Evolutionary conservation across 2,329 filamentous ascomycete genomes (phyloP).

Genomic region (Domatiomyces catenatus): DNA sequence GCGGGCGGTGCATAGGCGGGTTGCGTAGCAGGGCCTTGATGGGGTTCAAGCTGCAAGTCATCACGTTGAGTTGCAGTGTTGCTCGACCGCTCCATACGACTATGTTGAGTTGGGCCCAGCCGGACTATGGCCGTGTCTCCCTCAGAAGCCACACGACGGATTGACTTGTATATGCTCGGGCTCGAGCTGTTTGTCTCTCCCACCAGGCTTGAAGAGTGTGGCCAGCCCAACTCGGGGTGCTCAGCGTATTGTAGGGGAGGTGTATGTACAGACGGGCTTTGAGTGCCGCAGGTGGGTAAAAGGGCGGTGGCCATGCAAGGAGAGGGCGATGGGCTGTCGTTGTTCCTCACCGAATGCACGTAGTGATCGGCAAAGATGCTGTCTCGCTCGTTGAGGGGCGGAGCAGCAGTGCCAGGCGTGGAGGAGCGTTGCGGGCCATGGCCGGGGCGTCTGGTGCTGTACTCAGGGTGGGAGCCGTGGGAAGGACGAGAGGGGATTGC

Average conservation of each 20-base stretch:
- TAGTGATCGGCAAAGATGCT: conserved; percentile 51
- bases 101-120: neutral
- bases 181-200: conserved; percentile 18
- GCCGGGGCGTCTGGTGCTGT: conserved; percentile 7
- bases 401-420: conserved; percentile 21
- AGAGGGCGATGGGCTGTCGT: neutral
- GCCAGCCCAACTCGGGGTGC: neutral
- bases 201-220: conserved; percentile 19
- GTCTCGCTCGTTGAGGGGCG: conserved; percentile 46
- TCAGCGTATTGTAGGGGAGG: conserved; percentile 21
- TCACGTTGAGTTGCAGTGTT: conserved; percentile 6
- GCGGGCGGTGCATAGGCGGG: neutral
- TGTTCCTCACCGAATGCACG: conserved; percentile 32
- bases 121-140: conserved; percentile 11
- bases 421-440: conserved; percentile 9
- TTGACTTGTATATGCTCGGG: neutral
- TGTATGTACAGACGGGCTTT: conserved; percentile 25
- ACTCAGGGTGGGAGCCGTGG: conserved; percentile 1
- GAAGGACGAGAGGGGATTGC: neutral
- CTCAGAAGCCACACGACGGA: conserved; percentile 13
- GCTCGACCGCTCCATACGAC: neutral
- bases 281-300: conserved; percentile 6
- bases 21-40: neutral
- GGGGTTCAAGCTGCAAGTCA: conserved; percentile 8
- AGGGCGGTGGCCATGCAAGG: neutral